Base-by-base conservation (phyloP, 176 grass and related monocot genomes). In the Oryza australiensis region DNA sequence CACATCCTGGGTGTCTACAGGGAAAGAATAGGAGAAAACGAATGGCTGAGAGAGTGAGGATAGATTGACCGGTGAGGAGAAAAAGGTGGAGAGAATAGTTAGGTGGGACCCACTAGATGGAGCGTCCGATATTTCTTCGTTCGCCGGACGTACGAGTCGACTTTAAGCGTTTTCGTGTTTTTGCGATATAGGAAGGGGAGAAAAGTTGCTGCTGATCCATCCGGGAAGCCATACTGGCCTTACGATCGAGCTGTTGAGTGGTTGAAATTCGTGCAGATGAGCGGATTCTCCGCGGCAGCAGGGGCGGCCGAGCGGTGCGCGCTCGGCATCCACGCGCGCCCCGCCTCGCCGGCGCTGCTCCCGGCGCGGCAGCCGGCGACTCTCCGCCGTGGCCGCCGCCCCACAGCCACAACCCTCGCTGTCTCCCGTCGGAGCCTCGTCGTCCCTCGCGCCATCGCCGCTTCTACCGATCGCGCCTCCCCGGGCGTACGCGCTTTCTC, bases 251-350 rank as follows among this genome's bases (percentile, higher is more conserved):
- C 7, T 43, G 1, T 15, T 11, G n/a, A 65, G 70, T n/a, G 30
- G 70, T 57, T 76, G 65, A 76, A 33, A 57, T 68, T 68, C 88
- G 78, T 77, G 55, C 57, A 20, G 5, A 89, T 86, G 88, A 64
- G 73, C 68, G 83, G 88, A 55, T 77, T 83, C 78, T 45, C 83
- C 7, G 71, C 72, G 41, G 73, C 76, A 24, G 26, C 82, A 7
- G 80, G 51, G 24, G 70, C 77, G 30, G 55, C 72, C 26, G 88
- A 90, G 74, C 67, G 68, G 78, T 83, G 84, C 79, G 79, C 79
- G 8, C 68, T 86, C 68, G 79, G 74, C 68, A 79, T 90, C 83
- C 79, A 70, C 88, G 68, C 74, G 62, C 69, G 83, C 7, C 62
- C 83, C 28, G 28, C 65, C 57, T 43, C 77, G 27, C 70, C 87